phyloP scores from a whole-genome alignment of 306 rosid genomes.

The Medicago truncatula region MtrunA17r5.0-ANR NC_053048.1:5946001-5946500 shows the following conservation, averaged over 20 bases:
- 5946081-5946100: conserved; percentile 60
- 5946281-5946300: conserved; percentile 31
- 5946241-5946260: conserved; percentile 41
- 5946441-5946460: too few relatives aligned
- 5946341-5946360: conserved; percentile 1
- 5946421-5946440: too few relatives aligned
- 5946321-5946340: conserved; percentile 16
- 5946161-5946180: conserved; percentile 32
- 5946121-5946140: conserved; percentile 22
- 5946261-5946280: conserved; percentile 20
- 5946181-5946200: conserved; percentile 26
- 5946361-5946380: conserved; percentile 33
- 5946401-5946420: conserved; percentile 21
- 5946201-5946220: conserved; percentile 28
- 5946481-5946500: not conserved
- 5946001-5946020: conserved; percentile 59
- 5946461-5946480: too few relatives aligned
- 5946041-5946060: conserved; percentile 60
- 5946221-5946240: conserved; percentile 39
- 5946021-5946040: conserved; percentile 72
- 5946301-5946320: conserved; percentile 14
- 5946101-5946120: conserved; percentile 45
- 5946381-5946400: conserved; percentile 6
- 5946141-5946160: conserved; percentile 12
- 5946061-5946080: conserved; percentile 55